Evolutionary conservation across 106 monocot species (phyloP).

Genomic region (Xerophyta viscosa): DNA sequence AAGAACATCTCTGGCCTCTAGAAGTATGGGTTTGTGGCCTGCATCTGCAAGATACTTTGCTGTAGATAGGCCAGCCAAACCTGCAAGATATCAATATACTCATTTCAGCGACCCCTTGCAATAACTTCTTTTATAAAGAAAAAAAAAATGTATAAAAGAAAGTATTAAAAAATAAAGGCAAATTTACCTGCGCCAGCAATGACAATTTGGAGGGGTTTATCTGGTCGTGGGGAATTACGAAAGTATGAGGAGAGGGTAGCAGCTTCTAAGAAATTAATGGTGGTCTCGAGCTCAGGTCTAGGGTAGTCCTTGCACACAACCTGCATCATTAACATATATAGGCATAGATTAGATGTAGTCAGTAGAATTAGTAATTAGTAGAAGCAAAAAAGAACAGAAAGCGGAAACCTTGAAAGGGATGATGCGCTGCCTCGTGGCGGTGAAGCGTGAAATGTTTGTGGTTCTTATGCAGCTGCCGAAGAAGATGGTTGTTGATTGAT

Average conservation of each 20-base stretch:
- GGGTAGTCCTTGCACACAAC: slow-evolving; percentile 61
- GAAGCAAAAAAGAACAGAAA: no score
- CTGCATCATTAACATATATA: no score
- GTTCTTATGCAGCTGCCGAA: no score
- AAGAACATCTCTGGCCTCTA: slow-evolving; percentile 92
- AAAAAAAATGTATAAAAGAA: not conserved
- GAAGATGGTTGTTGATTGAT: no score
- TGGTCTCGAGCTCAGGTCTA: slow-evolving; percentile 77
- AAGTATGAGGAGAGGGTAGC: slow-evolving; percentile 65
- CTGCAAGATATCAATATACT: slow-evolving; percentile 26
- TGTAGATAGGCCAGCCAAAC: slow-evolving; percentile 92
- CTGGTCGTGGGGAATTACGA: slow-evolving; percentile 35
- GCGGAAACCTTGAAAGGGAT: no score
- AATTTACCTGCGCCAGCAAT: slow-evolving; percentile 87
- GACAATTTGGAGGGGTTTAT: slow-evolving; percentile 61
- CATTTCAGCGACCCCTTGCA: not conserved
- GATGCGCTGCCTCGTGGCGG: no score
- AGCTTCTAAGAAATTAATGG: slow-evolving; percentile 83
- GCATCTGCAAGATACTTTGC: slow-evolving; percentile 99
- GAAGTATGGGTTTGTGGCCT: slow-evolving; percentile 80
- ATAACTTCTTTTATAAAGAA: not conserved
- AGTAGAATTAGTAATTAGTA: no score
- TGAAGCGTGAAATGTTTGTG: no score
- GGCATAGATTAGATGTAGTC: no score
- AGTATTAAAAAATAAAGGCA: not conserved